Percentiles rank a stretch among this genome's conserved stretches.
phyloP scores from a whole-genome alignment of 2,329 filamentous ascomycete species.

The Neopestalotiopsis sp. region DNA sequence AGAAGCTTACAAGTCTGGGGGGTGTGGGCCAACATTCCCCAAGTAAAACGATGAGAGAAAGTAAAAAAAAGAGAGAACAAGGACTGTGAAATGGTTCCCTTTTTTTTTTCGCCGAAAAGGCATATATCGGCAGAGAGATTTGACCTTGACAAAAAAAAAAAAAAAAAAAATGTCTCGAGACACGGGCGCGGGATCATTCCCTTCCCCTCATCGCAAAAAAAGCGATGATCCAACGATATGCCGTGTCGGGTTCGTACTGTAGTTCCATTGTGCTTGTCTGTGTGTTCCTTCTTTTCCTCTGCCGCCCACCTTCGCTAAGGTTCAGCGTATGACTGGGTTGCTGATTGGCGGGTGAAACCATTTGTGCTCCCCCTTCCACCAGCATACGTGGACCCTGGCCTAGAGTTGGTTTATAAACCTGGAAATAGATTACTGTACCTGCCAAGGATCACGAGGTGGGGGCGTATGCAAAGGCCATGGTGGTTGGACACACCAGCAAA shows the following conservation, averaged over 20 bases:
- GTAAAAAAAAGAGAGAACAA: neutral
- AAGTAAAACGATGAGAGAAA: neutral
- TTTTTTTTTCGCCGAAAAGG: neutral
- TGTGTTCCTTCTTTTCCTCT: neutral
- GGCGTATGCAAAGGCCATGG: neutral
- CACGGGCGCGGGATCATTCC: neutral
- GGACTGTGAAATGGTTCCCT: neutral
- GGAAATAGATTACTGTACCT: neutral
- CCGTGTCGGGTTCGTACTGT: neutral
- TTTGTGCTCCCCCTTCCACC: neutral
- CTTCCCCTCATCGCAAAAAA: neutral
- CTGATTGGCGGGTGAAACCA: constrained; percentile 6
- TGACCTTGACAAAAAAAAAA: too few species aligned
- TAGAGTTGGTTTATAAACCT: neutral
- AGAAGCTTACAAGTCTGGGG: neutral
- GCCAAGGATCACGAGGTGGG: neutral
- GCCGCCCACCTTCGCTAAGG: constrained; percentile 5
- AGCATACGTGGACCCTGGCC: neutral
- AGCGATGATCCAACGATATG: neutral
- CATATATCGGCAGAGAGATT: neutral
- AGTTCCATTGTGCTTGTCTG: neutral
- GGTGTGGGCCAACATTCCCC: neutral
- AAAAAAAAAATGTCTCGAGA: neutral
- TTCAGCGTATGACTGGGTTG: neutral
- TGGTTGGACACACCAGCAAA: neutral